Base-by-base conservation (phyloP, 257 asterid species). In the Solanum chilense region DNA sequence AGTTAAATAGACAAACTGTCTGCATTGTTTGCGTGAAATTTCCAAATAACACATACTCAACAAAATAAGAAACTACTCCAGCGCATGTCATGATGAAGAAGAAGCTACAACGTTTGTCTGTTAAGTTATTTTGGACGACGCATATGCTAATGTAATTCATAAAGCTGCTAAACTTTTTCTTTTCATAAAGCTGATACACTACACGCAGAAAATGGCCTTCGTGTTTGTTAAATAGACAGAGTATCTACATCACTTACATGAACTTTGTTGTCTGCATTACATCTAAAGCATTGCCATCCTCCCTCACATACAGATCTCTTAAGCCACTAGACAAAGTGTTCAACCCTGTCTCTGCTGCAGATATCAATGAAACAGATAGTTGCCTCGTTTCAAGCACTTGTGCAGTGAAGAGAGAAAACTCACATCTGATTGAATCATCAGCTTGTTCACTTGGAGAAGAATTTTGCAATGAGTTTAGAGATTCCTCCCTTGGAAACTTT, bases 341-440 rank as follows among this genome's bases (percentile, higher is more conserved):
- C 90, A 94, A 45, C 85, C 93, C 93, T 86, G 76, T 84, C 90
- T 93, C 96, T 80, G 88, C 89, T 15, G 90, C 86, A 66, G 97
- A 88, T 80, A 90, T 82, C 89, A 87, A 84, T 33, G 93, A 89
- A 70, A 93, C 92, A 37, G 90, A 90, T 58, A 66, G 62, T 29
- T 91, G 92, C 91, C 98, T 91, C 89, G 85, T 91, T 45, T 86
- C 86, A 45, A 96, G 92, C 87, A 93, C 94, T 87, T 86, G 88
- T 45, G 92, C 87, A 52, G 95, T 86, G 44, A 76, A 58, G 85
- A 52, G 78, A 75, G 94, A 90, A 76, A 92, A 92, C 77, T 88
- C 87, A 66, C 90, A 91, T 76, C 88, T 90, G 7, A 39, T 81
- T 87, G 45, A 39, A 60, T 68, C 77, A 80, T 85, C 90, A 68